phyloP scores from a whole-genome alignment of 1,284 basidiomycete genomes.

The Cryptococcus jaspeensis region DNA sequence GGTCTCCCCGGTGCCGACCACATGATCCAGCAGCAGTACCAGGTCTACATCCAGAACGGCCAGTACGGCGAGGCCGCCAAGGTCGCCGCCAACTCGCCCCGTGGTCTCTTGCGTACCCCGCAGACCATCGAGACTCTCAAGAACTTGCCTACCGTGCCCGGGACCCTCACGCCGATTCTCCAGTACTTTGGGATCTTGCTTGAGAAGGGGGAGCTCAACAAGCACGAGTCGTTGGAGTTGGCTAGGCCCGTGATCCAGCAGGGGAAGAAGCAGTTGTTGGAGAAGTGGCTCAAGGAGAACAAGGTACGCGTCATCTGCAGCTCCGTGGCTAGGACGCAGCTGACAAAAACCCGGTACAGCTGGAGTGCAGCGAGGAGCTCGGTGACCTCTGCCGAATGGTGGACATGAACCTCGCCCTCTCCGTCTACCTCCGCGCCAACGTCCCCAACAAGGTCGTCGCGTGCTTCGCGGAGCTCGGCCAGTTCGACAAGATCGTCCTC shows the following conservation, averaged over 20 bases:
- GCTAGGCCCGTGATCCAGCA: constrained; percentile 95
- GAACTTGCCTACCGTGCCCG: constrained; percentile 83
- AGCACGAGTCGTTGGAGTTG: constrained; percentile 92
- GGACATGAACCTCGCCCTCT: constrained; percentile 98
- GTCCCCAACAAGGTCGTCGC: constrained; percentile 98
- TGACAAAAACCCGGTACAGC: constrained; percentile 55
- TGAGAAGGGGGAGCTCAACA: constrained; percentile 97
- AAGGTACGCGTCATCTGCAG: constrained; percentile 75
- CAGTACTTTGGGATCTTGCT: constrained; percentile 98
- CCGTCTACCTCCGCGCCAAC: constrained; percentile 96
- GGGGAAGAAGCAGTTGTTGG: constrained; percentile 93
- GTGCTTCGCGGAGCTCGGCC: constrained; percentile 98
- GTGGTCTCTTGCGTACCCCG: constrained; percentile 91
- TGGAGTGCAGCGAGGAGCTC: constrained; percentile 97
- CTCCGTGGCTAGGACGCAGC: too few species aligned
- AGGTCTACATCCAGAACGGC: constrained; percentile 83
- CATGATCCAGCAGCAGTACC: constrained; percentile 93
- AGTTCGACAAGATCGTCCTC: constrained; percentile 96
- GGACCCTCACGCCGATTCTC: constrained; percentile 91
- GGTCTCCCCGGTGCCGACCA: constrained; percentile 98
- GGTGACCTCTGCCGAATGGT: constrained; percentile 88
- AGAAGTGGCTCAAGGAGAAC: constrained; percentile 99
- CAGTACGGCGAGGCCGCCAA: constrained; percentile 97
- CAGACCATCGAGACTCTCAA: constrained; percentile 99
- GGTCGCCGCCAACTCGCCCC: constrained; percentile 94